Evolutionary conservation across 176 grass and related monocot genomes (phyloP).

Genomic region (Chloris gayana): DNA sequence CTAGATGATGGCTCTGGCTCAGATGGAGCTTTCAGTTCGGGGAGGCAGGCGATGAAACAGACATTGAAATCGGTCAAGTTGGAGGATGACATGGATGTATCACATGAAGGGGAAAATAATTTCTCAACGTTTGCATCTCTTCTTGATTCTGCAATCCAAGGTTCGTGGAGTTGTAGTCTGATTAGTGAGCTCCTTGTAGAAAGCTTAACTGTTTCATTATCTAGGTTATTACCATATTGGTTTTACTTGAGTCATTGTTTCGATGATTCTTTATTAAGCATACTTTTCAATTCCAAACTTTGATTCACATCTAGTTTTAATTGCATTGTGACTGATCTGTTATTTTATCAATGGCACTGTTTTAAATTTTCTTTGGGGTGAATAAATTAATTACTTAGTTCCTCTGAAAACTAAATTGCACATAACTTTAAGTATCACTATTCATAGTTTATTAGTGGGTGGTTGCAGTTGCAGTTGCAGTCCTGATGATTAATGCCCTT

Average conservation of each 20-base stretch:
- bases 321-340: not conserved
- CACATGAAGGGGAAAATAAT: slow-evolving; percentile 58
- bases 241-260: not conserved
- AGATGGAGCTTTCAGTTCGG: slow-evolving; percentile 49
- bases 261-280: not conserved
- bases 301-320: not conserved
- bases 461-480: too few species aligned
- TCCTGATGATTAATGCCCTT: not conserved
- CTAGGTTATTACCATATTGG: slow-evolving; percentile 4
- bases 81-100: slow-evolving; percentile 55
- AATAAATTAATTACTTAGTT: not conserved
- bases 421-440: not conserved
- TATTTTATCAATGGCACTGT: not conserved
- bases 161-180: slow-evolving; percentile 36
- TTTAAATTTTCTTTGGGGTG: not conserved
- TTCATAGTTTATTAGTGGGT: not conserved
- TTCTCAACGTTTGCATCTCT: slow-evolving; percentile 83
- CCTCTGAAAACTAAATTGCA: not conserved
- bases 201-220: not conserved
- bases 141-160: slow-evolving; percentile 93
- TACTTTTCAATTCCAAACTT: not conserved
- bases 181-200: not conserved
- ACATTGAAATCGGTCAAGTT: slow-evolving; percentile 57
- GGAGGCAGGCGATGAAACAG: slow-evolving; percentile 34
- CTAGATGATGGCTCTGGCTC: slow-evolving; percentile 55